These are phyloP conservation scores for Verticillium nonalfalfae DNA, from an alignment of 2,329 filamentous ascomycete genomes.

Conservation along the genomic window DNA sequence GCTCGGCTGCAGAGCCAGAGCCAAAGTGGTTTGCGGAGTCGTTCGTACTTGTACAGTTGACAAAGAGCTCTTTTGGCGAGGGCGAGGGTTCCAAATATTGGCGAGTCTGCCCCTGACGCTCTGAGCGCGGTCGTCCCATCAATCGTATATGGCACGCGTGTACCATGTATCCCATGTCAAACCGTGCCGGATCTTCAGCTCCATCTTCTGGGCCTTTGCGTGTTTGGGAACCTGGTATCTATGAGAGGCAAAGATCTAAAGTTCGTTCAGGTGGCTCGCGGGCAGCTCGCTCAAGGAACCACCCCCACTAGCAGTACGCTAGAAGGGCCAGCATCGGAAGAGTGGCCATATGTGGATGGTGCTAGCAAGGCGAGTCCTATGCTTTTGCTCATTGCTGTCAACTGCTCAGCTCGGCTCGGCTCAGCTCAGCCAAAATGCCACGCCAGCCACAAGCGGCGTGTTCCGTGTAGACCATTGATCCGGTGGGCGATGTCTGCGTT, in stretches of 20 bases:
- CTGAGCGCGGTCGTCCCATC: background rate
- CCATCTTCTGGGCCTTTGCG: background rate
- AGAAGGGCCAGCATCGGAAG: background rate
- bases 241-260: background rate
- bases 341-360: background rate
- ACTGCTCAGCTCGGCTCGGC: too few relatives aligned
- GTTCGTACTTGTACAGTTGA: background rate
- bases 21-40: background rate
- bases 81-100: background rate
- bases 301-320: background rate
- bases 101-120: background rate
- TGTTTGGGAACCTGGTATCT: background rate
- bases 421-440: background rate
- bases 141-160: background rate
- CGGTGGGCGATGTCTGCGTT: background rate
- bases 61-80: too few relatives aligned
- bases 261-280: background rate
- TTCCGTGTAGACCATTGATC: background rate
- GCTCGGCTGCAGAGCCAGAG: background rate
- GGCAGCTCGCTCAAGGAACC: background rate
- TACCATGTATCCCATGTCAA: background rate
- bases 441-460: background rate
- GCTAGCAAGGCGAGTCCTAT: background rate
- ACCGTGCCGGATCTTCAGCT: background rate
- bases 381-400: too few relatives aligned